Base-by-base conservation (phyloP, 352 stramenopile genomes). In the Phytopythium oedochilum region DNA sequence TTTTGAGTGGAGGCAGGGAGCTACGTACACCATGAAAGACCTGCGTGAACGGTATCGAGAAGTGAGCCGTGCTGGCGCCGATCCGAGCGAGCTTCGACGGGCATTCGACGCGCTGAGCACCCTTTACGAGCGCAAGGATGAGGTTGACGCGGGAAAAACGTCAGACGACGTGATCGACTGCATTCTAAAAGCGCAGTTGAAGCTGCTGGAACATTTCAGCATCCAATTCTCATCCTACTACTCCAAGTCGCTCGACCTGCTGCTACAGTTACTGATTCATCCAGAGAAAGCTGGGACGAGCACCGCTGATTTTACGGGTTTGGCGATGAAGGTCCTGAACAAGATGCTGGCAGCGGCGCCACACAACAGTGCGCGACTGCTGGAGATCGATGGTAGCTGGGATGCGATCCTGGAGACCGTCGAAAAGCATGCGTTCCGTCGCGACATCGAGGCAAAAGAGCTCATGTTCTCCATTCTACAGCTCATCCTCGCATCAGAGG, bases 211-310 rank as follows among this genome's bases (percentile, higher is more conserved):
- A 29, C 85, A 88, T 43, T 92, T 88, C 34, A 78, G 68, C 35
- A 83, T 83, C 57, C 78, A 92, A 55, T 89, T 92, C 54, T 88
- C 86, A 49, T 89, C 78, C 12, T 92, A 72, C 55, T 73, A 92
- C 53, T 89, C 68, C 14, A 78, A 78, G 31, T 83, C 75, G 9
- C 68, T 92, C 26, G 74, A 82, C 29, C 55, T 92, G 17, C 54
- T 92, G 2, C 38, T 89, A 11, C 62, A 58, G 6, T 43, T 62
- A 35, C 59, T 79, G 28, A 49, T n/a, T 15, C 23, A 53, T 8
- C 23, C 38, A 28, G 20, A 48, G 10, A 36, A 25, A 18, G 29
- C 39, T 38, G 53, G 64, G 9, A 58, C 59, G 6, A 67, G 20
- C 28, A 25, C 5, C 10, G 15, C 9, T n/a, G 36, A 64, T 55